Evolutionary conservation across 2,329 filamentous ascomycete species (phyloP), one percentile per base, ranked within the genome.

Genomic region (Alternaria conjuncta): DNA sequence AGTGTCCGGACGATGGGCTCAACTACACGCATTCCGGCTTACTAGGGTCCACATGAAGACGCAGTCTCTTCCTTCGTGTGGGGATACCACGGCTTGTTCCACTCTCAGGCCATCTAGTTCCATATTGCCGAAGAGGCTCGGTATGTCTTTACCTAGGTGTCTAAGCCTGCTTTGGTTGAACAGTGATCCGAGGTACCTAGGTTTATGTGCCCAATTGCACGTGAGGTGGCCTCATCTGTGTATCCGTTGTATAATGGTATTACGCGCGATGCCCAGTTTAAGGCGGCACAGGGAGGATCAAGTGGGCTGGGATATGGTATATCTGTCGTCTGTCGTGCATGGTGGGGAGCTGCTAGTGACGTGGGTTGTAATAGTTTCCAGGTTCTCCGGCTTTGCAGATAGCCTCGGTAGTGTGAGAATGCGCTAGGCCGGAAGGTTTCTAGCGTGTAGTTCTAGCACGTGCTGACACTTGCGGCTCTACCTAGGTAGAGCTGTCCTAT

Each of bases 41-140:
- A 55, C 55, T 65, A 57, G 61, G 20, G 25, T 54, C 67, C 65
- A 63, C 66, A 50, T 54, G 28, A 51, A 57, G 45, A 41, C 44
- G 50, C 56, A 54, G 49, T 41, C 18, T 47, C 23, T 63, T 47
- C 44, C 26, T 54, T 23, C 41, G 28, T 66, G 43, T 61, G 60
- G 63, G 56, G 49, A 57, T 55, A 47, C 41, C 25, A 46, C 55
- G 61, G 60, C 63, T 66, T 60, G 61, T 41, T 53, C 49, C 49
- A 53, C 28, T 23, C 15, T 25, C 49, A 15, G 21, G 15, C 30
- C 13, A 41, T 15, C 9, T 41, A 7, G 49, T 65, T 65, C 67
- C 67, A 66, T 68, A 46, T 61, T 65, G 43, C 63, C 67, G 64
- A 55, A 56, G n/a, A 44, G 46, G 51, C 57, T 51, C 36, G 57